Conservation (phyloP, 2,329 filamentous ascomycete genomes). For the Trichophyton verrucosum region DNA sequence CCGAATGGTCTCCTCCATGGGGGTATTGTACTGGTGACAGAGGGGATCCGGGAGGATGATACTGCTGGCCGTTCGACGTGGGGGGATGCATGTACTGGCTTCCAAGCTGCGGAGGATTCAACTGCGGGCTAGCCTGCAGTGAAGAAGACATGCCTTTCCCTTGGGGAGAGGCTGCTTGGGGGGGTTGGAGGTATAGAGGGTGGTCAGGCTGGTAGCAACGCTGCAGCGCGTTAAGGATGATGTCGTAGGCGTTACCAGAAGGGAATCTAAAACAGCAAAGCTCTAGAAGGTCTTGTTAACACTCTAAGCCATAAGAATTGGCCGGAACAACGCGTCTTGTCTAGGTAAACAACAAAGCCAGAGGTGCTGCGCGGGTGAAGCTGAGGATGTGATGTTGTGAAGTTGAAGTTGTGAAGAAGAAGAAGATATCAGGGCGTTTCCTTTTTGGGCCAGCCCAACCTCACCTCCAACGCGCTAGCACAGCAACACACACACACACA, state of each 20-base stretch:
- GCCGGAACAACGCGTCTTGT: background rate
- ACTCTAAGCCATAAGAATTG: constrained; percentile 1
- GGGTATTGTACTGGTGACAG: constrained; percentile 39
- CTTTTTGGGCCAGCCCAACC: background rate
- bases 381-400: background rate
- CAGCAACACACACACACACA: background rate
- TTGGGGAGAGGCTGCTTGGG: constrained; percentile 11
- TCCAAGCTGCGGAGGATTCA: constrained; percentile 37
- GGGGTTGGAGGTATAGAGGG: no score
- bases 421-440: background rate
- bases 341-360: constrained; percentile 13
- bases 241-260: constrained; percentile 4
- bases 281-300: background rate
- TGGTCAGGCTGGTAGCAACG: background rate
- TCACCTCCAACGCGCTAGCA: background rate
- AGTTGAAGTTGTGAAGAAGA: background rate
- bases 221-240: background rate
- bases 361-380: background rate
- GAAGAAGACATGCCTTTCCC: constrained; percentile 48
- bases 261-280: background rate
- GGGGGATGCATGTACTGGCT: constrained; percentile 28
- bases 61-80: constrained; percentile 20
- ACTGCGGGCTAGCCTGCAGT: constrained; percentile 49
- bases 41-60: background rate
- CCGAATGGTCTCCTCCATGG: constrained; percentile 25